Conservation (phyloP, 129 eudicot species). For the Flaveria robusta region DNA sequence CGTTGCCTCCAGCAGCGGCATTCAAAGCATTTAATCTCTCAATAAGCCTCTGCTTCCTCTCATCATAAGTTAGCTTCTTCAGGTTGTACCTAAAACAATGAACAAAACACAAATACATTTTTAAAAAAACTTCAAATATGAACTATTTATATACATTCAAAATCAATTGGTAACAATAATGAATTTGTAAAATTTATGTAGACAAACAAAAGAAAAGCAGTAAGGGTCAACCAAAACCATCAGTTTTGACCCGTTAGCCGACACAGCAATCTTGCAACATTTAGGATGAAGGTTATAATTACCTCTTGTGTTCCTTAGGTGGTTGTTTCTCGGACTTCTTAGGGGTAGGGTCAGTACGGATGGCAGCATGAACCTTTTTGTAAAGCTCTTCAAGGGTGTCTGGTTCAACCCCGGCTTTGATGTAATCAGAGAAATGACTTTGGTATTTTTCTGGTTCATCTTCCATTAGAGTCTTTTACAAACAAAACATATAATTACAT, state of each 20-base stretch:
- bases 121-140: neutral
- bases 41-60: slow-evolving; percentile 77
- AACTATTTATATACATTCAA: too few species aligned
- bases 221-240: neutral
- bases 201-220: neutral
- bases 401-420: slow-evolving; percentile 62
- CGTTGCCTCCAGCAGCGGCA: slow-evolving; percentile 59
- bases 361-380: slow-evolving; percentile 91
- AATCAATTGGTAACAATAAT: too few species aligned
- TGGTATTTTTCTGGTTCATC: slow-evolving; percentile 91
- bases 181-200: too few species aligned
- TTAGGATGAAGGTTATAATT: neutral
- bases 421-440: slow-evolving; percentile 66
- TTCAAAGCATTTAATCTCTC: slow-evolving; percentile 84
- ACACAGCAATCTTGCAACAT: neutral
- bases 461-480: slow-evolving; percentile 57
- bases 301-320: slow-evolving; percentile 89
- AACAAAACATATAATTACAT: neutral
- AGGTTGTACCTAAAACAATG: slow-evolving; percentile 55
- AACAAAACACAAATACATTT: slow-evolving; percentile 5
- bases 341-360: slow-evolving; percentile 76
- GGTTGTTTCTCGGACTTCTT: slow-evolving; percentile 67
- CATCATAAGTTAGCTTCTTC: slow-evolving; percentile 88
- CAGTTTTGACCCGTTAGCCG: neutral
- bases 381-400: slow-evolving; percentile 71